These are phyloP conservation scores for Lactifluus pinguis DNA, from an alignment of 768 basidiomycete species.

Conservation along the genomic window DNA sequence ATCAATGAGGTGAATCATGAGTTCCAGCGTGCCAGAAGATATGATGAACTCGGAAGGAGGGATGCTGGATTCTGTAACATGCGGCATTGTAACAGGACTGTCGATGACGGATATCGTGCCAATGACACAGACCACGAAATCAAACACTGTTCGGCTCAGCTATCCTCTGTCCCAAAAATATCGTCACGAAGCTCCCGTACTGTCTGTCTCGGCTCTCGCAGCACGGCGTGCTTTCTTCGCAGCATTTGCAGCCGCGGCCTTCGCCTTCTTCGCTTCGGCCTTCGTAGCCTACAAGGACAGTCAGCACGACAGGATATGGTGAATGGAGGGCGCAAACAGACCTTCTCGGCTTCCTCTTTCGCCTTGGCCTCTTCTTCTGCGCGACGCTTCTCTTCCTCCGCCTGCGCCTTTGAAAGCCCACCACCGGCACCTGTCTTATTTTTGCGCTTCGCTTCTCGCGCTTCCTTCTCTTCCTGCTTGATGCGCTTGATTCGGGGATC, in stretches of 20 bases:
- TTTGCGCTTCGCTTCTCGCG: conserved; percentile 86
- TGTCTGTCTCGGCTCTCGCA: conserved; percentile 41
- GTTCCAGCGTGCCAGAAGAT: background rate
- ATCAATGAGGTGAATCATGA: background rate
- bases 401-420: conserved; percentile 41
- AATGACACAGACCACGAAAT: background rate
- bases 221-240: conserved; percentile 82
- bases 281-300: conserved; percentile 37
- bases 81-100: background rate
- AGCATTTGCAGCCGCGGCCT: conserved; percentile 78
- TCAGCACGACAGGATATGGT: background rate
- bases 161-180: background rate
- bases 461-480: conserved; percentile 93
- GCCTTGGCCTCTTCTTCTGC: conserved; percentile 63
- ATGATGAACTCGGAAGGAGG: background rate
- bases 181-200: conserved; percentile 2
- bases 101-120: background rate
- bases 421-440: conserved; percentile 36
- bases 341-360: conserved; percentile 84
- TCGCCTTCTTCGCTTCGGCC: conserved; percentile 76
- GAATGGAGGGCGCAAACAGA: conserved; percentile 22
- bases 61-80: background rate
- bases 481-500: conserved; percentile 97
- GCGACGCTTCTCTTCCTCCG: conserved; percentile 50
- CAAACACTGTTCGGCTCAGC: background rate